Base-by-base conservation (phyloP, 495 filamentous ascomycete genomes). In the Aspergillus homomorphus region DNA sequence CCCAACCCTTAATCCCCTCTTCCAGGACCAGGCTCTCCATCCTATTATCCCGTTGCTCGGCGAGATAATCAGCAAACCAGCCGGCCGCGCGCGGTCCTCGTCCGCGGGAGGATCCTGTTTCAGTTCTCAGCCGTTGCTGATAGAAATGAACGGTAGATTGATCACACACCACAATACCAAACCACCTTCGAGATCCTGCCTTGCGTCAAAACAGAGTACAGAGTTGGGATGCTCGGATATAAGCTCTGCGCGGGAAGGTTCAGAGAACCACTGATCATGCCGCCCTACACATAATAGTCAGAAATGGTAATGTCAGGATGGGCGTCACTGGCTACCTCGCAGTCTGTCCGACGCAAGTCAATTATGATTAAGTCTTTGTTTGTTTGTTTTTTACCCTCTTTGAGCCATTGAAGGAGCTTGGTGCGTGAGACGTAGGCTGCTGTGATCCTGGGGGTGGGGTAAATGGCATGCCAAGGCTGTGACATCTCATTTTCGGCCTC, bases 221-320 rank as follows among this genome's bases (percentile, higher is more conserved):
- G 51, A 0, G 79, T 69, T 0, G 85, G 80, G 0, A 89, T 68
- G 4, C 80, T 81, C 0, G 78, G 78, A 54, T 82, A 84, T 0
- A 90, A 71, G 61, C 77, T 85, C 62, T 90, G 86, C 0, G 86
- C 87, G 0, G 88, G 87, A 4, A 91, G 78, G 65, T 90, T 91
- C 67, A 91, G 73, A 7, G 87, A 87, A 12, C 80, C 79, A 38
- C 70, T 75, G 54, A 91, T 88, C 1, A 86, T 87, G 19, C 88
- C 88, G 24, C 88, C 88, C 76, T 87, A 9, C 3, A 28, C 4
- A 28, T 28, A 28, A 28, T 4, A 9, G 9, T 28, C n/a, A n/a
- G n/a, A 28, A 28, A 28, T 28, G 26, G 3, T 9, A 28, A 9
- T 9, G 26, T 28, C 26, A 28, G 26, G 3, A 3, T 28, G 4